These are phyloP conservation scores for Skeletonema grethae DNA, from an alignment of 108 stramenopile species.

Conservation along the genomic window DNA sequence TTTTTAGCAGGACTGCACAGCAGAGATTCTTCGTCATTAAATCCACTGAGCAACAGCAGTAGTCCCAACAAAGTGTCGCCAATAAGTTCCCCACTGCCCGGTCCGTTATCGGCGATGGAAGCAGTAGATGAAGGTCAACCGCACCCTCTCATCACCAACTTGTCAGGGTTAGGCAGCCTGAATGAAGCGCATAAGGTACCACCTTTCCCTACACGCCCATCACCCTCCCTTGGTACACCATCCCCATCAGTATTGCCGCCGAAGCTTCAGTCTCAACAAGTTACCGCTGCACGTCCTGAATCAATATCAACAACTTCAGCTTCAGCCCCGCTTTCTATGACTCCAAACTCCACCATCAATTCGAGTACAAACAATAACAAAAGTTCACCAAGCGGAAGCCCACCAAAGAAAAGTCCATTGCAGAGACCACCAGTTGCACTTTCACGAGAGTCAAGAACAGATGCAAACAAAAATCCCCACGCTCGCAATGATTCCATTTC, in stretches of 20 bases:
- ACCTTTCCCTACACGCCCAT: not conserved
- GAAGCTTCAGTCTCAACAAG: not conserved
- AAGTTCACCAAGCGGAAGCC: not conserved
- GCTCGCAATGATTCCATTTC: not conserved
- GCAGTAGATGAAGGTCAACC: slow-evolving; percentile 1
- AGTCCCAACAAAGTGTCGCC: not conserved
- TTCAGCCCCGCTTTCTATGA: not conserved
- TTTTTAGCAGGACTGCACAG: slow-evolving; percentile 9
- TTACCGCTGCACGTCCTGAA: not conserved
- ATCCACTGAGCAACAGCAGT: not conserved
- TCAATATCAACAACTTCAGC: not conserved
- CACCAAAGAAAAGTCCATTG: not conserved
- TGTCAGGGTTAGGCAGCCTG: not conserved
- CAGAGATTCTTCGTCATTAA: slow-evolving; percentile 9
- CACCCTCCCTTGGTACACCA: not conserved
- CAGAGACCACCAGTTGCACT: not conserved
- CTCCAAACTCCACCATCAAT: not conserved
- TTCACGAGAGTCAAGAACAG: not conserved
- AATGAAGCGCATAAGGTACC: not conserved
- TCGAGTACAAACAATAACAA: not conserved
- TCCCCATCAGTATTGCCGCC: not conserved
- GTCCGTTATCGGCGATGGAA: not conserved
- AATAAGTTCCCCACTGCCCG: not conserved
- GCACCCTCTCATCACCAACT: not conserved
- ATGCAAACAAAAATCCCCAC: not conserved